Conservation (phyloP, 1,284 basidiomycete species). For the Ceratobasidium sp. region DNA sequence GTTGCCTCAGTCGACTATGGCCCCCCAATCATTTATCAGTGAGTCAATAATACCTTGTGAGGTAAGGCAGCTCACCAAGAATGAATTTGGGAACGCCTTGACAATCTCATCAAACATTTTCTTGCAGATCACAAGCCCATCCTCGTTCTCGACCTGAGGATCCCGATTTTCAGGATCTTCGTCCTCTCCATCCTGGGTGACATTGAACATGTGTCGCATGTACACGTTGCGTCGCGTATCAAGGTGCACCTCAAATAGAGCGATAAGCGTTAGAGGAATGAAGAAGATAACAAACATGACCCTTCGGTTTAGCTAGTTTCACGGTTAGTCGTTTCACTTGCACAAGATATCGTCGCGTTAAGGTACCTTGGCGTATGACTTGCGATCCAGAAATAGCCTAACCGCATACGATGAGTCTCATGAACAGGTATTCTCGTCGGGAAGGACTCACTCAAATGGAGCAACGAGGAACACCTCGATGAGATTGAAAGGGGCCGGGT, state of each 20-base stretch:
- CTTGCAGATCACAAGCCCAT: conserved; percentile 70
- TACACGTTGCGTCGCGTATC: conserved; percentile 61
- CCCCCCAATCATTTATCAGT: conserved; percentile 26
- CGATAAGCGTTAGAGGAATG: conserved; percentile 75
- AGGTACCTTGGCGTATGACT: conserved; percentile 65
- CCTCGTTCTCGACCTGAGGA: conserved; percentile 66
- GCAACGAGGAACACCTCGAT: conserved; percentile 81
- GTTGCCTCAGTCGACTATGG: conserved; percentile 71
- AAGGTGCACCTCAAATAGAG: conserved; percentile 74
- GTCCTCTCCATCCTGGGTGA: conserved; percentile 67
- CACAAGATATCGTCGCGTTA: neutral
- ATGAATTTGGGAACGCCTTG: conserved; percentile 77
- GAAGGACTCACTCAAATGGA: conserved; percentile 76
- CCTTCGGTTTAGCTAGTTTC: conserved; percentile 69
- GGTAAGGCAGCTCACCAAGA: conserved; percentile 58
- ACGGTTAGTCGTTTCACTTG: conserved; percentile 45
- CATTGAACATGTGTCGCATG: conserved; percentile 71
- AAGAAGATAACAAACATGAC: conserved; percentile 83
- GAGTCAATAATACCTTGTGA: conserved; percentile 18
- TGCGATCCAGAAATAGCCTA: conserved; percentile 59
- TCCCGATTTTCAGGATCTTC: conserved; percentile 63
- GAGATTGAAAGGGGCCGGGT: conserved; percentile 71
- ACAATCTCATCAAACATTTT: conserved; percentile 78
- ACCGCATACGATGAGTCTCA: neutral
- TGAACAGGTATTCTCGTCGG: neutral